Base-by-base conservation (phyloP, 768 basidiomycete species). In the Lactarius sp. region DNA sequence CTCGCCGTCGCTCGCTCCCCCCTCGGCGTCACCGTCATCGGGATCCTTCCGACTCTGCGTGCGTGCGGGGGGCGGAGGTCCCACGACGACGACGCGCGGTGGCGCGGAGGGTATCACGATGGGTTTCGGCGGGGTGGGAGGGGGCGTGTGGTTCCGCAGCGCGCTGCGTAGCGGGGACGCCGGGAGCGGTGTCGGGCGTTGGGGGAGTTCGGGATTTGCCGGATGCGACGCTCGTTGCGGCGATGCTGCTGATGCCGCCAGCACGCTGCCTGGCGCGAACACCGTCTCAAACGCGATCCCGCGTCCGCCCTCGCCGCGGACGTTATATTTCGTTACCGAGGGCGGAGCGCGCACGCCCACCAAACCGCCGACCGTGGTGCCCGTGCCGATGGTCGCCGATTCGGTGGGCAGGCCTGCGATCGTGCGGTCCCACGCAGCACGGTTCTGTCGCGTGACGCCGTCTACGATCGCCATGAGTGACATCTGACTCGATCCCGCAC, bases 381-480 rank as follows among this genome's bases (percentile, higher is more conserved):
- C 44, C 31, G 36, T 18, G n/a, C 58, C 54, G 20, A 13, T 31
- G 7, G 31, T 16, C 4, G 52, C 27, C 27, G 8, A 13, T 41
- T 41, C 62, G n/a, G 20, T 6, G 9, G 62, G 52, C 34, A 59
- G 14, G n/a, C 49, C 59, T 8, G 57, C 49, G 31, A 20, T 44
- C 5, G 59, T 50, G 16, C 60, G 67, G 69, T 69, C 67, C 71
- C 71, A 68, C 49, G 69, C 61, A 27, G 70, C 58, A 60, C 76
- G 71, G 56, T 79, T 79, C 60, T 73, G 68, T 52, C 74, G 74
- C 31, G 85, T 72, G 51, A 88, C 83, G 60, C 77, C 81, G 69
- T 88, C 86, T 9, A 90, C 83, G 66, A 90, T 84, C 68, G 81
- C 84, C 85, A 89, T 85, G 70, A 88, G 67, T 13, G 65, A 66